Conservation (phyloP, 805 yeast species). For the Metschnikowia gelsemii region DNA sequence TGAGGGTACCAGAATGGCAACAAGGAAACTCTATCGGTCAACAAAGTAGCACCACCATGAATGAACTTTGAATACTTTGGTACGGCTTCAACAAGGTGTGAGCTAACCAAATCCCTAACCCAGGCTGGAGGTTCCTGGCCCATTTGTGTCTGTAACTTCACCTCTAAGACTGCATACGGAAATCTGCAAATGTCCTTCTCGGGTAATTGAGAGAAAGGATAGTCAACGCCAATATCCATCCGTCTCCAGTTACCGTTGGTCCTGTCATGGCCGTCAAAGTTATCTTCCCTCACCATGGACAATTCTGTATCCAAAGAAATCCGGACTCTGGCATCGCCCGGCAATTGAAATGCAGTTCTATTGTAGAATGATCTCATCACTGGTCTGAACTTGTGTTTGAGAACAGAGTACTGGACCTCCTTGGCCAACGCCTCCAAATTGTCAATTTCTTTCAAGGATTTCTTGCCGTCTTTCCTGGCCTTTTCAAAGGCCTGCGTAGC, state of each 20-base stretch:
- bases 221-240: slow-evolving; percentile 97
- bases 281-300: slow-evolving; percentile 96
- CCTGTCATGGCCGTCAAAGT: slow-evolving; percentile 89
- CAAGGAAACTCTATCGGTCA: slow-evolving; percentile 77
- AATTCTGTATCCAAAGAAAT: slow-evolving; percentile 96
- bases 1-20: slow-evolving; percentile 98
- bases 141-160: slow-evolving; percentile 92
- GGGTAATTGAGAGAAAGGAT: slow-evolving; percentile 85
- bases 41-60: slow-evolving; percentile 91
- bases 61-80: slow-evolving; percentile 97
- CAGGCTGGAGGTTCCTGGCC: slow-evolving; percentile 99
- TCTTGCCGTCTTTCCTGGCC: slow-evolving; percentile 89
- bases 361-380: slow-evolving; percentile 94
- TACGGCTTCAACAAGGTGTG: slow-evolving; percentile 95
- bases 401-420: slow-evolving; percentile 87
- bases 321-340: slow-evolving; percentile 99
- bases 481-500: slow-evolving; percentile 89
- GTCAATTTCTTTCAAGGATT: slow-evolving; percentile 82
- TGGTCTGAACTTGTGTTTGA: slow-evolving; percentile 84
- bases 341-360: slow-evolving; percentile 98
- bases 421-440: slow-evolving; percentile 87
- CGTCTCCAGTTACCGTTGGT: slow-evolving; percentile 96
- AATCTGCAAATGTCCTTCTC: slow-evolving; percentile 86
- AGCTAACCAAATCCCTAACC: slow-evolving; percentile 88
- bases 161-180: slow-evolving; percentile 97